These are phyloP conservation scores for Suillus occidentalis DNA, from an alignment of 768 basidiomycete genomes.

Conservation along the genomic window DNA sequence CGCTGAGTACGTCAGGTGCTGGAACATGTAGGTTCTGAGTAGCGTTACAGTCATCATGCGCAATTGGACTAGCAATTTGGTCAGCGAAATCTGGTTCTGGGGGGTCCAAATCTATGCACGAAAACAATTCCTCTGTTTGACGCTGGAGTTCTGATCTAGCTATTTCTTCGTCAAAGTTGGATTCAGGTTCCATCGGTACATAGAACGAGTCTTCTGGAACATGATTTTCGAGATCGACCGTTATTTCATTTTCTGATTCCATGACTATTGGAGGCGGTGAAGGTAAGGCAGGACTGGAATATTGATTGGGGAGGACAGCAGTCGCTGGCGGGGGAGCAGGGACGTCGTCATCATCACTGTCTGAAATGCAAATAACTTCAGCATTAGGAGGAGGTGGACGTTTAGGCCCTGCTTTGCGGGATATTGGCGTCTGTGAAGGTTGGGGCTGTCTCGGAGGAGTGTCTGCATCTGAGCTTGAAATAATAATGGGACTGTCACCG, in stretches of 20 bases:
- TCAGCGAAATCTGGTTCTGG: neutral
- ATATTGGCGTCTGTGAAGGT: neutral
- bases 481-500: slow-evolving; percentile 22
- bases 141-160: slow-evolving; percentile 1
- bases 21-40: neutral
- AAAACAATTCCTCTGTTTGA: slow-evolving; percentile 1
- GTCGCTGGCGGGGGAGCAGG: neutral
- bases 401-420: neutral
- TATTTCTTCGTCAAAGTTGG: neutral
- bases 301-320: neutral
- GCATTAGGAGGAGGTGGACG: slow-evolving; percentile 11
- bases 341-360: slow-evolving; percentile 22
- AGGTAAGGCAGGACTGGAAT: neutral
- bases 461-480: slow-evolving; percentile 26
- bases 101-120: neutral
- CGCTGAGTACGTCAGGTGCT: neutral
- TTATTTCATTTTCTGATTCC: neutral
- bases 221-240: neutral
- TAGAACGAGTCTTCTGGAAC: neutral
- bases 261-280: neutral
- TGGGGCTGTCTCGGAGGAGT: slow-evolving; percentile 1
- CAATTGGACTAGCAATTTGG: neutral
- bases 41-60: neutral
- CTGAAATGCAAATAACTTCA: slow-evolving; percentile 31
- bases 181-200: neutral